These are phyloP conservation scores for Heliamphora exappendiculata DNA, from an alignment of 148 eudicot species.

Conservation along the genomic window DNA sequence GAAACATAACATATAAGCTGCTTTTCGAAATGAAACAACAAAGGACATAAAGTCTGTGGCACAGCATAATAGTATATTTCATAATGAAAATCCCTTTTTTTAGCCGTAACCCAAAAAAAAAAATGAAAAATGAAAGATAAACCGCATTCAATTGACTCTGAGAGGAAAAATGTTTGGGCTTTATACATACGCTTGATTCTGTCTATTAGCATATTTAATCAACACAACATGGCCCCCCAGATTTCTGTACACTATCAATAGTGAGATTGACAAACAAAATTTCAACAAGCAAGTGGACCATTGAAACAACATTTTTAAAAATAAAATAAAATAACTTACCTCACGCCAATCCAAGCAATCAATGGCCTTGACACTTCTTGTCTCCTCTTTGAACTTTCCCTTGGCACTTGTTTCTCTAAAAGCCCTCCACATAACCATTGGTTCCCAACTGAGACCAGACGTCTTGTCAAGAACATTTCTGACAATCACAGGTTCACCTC, in stretches of 20 bases:
- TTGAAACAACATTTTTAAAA: constrained; percentile 10
- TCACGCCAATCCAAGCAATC: constrained; percentile 96
- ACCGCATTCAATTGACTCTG: not conserved
- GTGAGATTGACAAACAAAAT: not conserved
- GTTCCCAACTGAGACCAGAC: constrained; percentile 90
- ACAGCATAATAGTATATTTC: no score
- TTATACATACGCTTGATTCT: not conserved
- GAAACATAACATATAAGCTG: not conserved
- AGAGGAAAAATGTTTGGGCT: constrained; percentile 1
- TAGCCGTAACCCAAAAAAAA: no score
- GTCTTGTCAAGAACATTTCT: constrained; percentile 51
- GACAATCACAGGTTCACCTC: constrained; percentile 86
- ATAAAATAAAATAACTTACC: constrained; percentile 31
- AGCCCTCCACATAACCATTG: constrained; percentile 93
- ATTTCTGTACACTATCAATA: not conserved
- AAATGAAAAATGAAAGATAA: not conserved
- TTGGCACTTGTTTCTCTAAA: constrained; percentile 33
- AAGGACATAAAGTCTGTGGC: no score
- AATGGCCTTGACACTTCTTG: constrained; percentile 55
- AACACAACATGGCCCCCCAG: not conserved
- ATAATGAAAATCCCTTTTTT: no score
- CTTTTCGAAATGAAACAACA: not conserved
- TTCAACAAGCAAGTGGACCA: not conserved
- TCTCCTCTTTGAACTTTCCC: constrained; percentile 34
- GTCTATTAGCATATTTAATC: not conserved